phyloP scores from a whole-genome alignment of 306 rosid species.

The Notholithocarpus densiflorus region DNA sequence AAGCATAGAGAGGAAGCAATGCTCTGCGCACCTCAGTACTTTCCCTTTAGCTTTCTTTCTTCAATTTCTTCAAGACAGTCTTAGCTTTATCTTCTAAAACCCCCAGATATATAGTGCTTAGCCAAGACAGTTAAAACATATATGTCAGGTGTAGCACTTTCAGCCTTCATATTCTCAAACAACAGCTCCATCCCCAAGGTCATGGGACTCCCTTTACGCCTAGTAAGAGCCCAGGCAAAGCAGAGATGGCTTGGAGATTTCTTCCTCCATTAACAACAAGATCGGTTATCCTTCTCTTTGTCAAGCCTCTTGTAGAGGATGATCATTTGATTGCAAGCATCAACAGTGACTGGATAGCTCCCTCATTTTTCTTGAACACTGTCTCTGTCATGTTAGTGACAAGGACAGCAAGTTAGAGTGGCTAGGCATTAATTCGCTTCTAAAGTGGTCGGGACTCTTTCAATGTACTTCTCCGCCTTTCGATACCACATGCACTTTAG shows the following conservation, averaged over 20 bases:
- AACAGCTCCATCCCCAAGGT: conserved; percentile 8
- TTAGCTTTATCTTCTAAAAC: conserved; percentile 22
- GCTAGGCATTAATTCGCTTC: conserved; percentile 11
- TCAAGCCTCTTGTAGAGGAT: conserved; percentile 17
- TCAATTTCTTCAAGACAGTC: conserved; percentile 15
- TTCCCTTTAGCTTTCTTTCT: neutral
- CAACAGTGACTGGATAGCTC: conserved; percentile 2
- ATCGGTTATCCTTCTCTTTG: conserved; percentile 3
- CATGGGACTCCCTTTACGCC: neutral
- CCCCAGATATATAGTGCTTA: conserved; percentile 10
- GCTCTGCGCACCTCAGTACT: neutral
- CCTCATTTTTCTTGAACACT: conserved; percentile 13
- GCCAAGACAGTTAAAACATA: conserved; percentile 1
- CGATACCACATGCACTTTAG: conserved; percentile 6
- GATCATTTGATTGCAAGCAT: conserved; percentile 23
- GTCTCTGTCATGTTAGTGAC: conserved; percentile 4
- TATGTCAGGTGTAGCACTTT: conserved; percentile 9
- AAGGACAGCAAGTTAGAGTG: conserved; percentile 4
- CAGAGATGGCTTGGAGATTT: conserved; percentile 21
- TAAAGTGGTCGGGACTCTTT: neutral
- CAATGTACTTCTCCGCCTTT: conserved; percentile 12
- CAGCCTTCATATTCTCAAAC: conserved; percentile 21
- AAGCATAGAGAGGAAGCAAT: conserved; percentile 17
- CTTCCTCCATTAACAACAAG: conserved; percentile 16
- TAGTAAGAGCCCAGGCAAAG: conserved; percentile 12